Evolutionary conservation across 768 basidiomycete species (phyloP).

Genomic region (Calocybe indica): DNA sequence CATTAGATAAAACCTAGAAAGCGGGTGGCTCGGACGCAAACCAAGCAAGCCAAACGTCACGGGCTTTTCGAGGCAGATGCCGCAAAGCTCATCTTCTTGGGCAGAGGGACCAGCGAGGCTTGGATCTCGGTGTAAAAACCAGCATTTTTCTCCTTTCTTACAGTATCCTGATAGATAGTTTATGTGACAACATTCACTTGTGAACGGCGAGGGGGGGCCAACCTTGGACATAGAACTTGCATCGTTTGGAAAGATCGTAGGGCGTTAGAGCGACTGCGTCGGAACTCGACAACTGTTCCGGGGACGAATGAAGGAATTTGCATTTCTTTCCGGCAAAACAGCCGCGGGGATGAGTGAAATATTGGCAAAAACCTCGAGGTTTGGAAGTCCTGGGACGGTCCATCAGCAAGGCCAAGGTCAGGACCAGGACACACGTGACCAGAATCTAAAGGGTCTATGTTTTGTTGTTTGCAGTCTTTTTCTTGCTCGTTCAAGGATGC

Average conservation of each 20-base stretch:
- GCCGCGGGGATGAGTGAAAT: conserved; percentile 56
- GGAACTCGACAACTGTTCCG: conserved; percentile 21
- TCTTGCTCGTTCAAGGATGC: too few species aligned
- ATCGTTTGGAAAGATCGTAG: conserved; percentile 67
- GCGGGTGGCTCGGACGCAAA: conserved; percentile 20
- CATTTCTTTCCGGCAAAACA: conserved; percentile 65
- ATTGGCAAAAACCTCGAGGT: conserved; percentile 65
- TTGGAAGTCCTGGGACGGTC: conserved; percentile 62
- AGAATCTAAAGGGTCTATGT: too few species aligned
- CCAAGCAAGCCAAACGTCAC: conserved; percentile 62
- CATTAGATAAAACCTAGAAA: background rate
- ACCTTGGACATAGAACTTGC: conserved; percentile 61
- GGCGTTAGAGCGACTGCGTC: conserved; percentile 43
- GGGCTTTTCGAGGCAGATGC: conserved; percentile 74
- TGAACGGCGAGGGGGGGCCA: conserved; percentile 4
- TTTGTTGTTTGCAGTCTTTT: too few species aligned
- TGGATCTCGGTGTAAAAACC: conserved; percentile 45
- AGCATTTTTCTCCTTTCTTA: conserved; percentile 61
- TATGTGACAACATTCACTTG: background rate
- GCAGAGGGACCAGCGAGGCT: conserved; percentile 12
- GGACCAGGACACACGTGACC: too few species aligned
- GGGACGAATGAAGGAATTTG: conserved; percentile 63
- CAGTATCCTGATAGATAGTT: conserved; percentile 51
- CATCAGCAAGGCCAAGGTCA: too few species aligned
- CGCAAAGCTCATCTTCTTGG: conserved; percentile 50